phyloP scores from a whole-genome alignment of 306 rosid species.

The Malus sylvestris region DNA sequence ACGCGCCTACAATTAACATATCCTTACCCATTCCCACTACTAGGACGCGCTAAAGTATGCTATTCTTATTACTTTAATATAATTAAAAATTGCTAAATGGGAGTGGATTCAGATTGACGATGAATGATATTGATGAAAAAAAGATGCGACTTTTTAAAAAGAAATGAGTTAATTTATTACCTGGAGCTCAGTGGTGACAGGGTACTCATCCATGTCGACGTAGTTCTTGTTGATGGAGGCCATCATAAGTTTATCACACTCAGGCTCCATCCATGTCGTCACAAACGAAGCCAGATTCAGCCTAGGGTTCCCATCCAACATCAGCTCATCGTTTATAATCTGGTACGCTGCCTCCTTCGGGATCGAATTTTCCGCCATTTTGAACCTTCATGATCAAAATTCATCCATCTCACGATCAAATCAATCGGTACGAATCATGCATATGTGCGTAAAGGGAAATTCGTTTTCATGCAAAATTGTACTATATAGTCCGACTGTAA shows the following conservation, averaged over 20 bases:
- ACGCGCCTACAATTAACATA: too few relatives aligned
- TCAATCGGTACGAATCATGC: background rate
- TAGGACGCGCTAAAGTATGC: background rate
- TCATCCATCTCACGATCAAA: background rate
- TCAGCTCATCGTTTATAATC: conserved; percentile 52
- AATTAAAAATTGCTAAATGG: background rate
- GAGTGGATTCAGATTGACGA: background rate
- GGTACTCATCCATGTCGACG: conserved; percentile 60
- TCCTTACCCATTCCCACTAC: too few relatives aligned
- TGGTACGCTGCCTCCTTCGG: conserved; percentile 55
- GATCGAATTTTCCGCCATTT: conserved; percentile 44
- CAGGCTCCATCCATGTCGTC: conserved; percentile 67
- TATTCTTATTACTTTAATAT: background rate
- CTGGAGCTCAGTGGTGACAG: conserved; percentile 58
- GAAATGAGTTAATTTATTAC: background rate
- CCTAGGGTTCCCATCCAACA: conserved; percentile 54
- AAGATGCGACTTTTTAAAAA: too few relatives aligned
- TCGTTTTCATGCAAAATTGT: background rate
- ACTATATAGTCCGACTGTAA: background rate
- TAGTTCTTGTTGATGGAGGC: conserved; percentile 46
- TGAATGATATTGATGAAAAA: background rate
- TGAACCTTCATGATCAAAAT: conserved; percentile 22
- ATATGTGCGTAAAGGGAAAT: background rate
- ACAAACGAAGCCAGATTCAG: conserved; percentile 51
- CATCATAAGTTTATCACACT: conserved; percentile 51